Base-by-base conservation (phyloP, 108 stramenopile genomes). In the Fistulifera pelliculosa region DNA sequence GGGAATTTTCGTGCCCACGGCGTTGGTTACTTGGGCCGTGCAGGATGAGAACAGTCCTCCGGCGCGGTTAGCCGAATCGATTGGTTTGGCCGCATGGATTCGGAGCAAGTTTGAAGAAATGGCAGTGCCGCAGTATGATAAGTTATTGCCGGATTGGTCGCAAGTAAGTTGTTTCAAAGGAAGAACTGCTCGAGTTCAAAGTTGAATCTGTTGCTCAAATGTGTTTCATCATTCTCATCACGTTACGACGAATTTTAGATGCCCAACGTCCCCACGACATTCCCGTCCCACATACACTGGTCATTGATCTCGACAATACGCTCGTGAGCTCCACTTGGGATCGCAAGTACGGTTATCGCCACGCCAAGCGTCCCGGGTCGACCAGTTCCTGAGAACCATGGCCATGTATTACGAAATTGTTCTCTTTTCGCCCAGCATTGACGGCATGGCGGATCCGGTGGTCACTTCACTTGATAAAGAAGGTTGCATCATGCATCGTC, bases 321-420 rank as follows among this genome's bases (percentile, higher is more conserved):
- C 68, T 98, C 10, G 90, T 95, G 18, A 79, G 78, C 56, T 73
- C 86, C 27, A 80, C 85, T 6, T 98, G 94, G 93, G 92, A 93
- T 70, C 80, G 89, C 27, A 85, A 86, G 43, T 85, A 85, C 61
- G 97, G 97, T 60, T 98, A 95, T 95, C 75, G 97, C 13, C 83
- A 89, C 42, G 97, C 95, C 49, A 96, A 96, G 64, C 87, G 97
- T 16, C 97, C 97, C 2, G 97, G 97, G 90, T 94, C 16, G 97
- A 98, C 54, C 86, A 90, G 57, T 94, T 98, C 57, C 69, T 98
- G 24, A 57, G 75, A 15, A 83, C 81, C 13, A 76, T 98, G 73
- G 75, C 85, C 44, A 91, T 93, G 65, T 93, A 95, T 64, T 98
- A 98, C 64, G 96, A 98, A 65, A 94, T 98, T 56, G 96, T 96